Evolutionary conservation across 2,329 filamentous ascomycete genomes (phyloP), one percentile per base, ranked within the genome.

Genomic region (Venturia oleaginea): DNA sequence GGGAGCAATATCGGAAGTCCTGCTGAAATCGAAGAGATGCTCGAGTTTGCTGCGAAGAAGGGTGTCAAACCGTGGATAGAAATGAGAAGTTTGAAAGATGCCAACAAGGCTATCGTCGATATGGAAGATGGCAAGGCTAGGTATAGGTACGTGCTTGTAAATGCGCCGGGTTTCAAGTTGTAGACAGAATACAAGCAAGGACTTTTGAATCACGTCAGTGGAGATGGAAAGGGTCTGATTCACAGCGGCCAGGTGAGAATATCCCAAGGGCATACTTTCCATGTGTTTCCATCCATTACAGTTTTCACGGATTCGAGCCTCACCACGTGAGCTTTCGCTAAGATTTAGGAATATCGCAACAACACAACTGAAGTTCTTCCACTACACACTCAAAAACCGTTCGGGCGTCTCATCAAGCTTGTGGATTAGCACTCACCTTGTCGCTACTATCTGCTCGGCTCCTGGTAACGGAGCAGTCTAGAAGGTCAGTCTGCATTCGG

Each of bases 31-130:
- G 74, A 78, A 62, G 81, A 85, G 69, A 88, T 88, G 85, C 69
- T 88, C 65, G 68, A 81, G 64, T 79, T 88, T 66, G 85, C 82
- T 6, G 84, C 78, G 0, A 80, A 84, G 64, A 82, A 86, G 74
- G 78, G 80, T 8, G 75, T 88, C 48, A 80, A 82, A 74, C 79
- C 84, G 1, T 84, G 83, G 81, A 81, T 91, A 46, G 84, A 91
- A 78, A 79, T 79, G 71, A 76, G 81, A 40, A 78, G 80, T 0
- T 78, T 88, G 78, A 81, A 79, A 71, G 80, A 84, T 24, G 82
- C 82, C 2, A 87, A 87, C 72, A 70, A 81, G 71, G 79, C 78
- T 2, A 74, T 87, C 34, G 69, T 85, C n/a, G 84, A 86, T 66
- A 80, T 87, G 76, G 80, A 83, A 17, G 73, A 74, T 0, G 84